Evolutionary conservation across 495 filamentous ascomycete genomes (phyloP), one percentile per base, ranked within the genome.

Genomic region (Lichina pygmaea): DNA sequence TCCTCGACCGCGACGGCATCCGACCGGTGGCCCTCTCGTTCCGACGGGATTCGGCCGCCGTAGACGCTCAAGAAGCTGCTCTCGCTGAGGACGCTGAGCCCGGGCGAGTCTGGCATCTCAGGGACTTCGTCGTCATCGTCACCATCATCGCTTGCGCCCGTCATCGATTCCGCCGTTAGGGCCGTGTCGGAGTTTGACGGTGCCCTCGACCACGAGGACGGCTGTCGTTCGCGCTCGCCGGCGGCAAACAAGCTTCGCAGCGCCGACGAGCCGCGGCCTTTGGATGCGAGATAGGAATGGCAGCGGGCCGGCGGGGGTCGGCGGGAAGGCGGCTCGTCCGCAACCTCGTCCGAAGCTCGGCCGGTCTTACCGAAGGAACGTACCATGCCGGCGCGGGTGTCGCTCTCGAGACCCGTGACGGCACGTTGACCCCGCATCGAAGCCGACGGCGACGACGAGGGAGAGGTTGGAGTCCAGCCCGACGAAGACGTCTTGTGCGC

Each of bases 41-140:
- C 24, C 9, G 24, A 47, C 2, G 3, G 46, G 17, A 50, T 49
- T 46, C 58, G 62, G 12, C 61, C 56, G 12, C 72, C 78, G 46
- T 76, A 75, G 6, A 81, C 63, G 53, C 73, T 77, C 9, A 79
- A 51, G 50, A 85, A 81, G 33, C 78, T 82, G 52, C 77, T 81
- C 57, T 86, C 78, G 53, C 80, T 85, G 31, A 86, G 65, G 13
- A 81, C 66, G 50, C 81, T 86, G 15, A 85, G 60, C 42, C 76
- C 67, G 7, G 78, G 78, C 43, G 77, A 81, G 42, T 61, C 62
- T 24, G 24, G 24, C 24, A 24, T 24, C 24, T 24, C 24, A 4
- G 24, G 24, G 24, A 24, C 24, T 24, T 24, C 24, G 4, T 24
- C 24, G 24, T 24, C 24, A 24, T 24, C 24, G 41, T 50, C 46